A percentile compares a stretch with the other conserved stretches of the same genome.
phyloP scores from a whole-genome alignment of 805 yeast species.

The Suhomyces sp. region DNA sequence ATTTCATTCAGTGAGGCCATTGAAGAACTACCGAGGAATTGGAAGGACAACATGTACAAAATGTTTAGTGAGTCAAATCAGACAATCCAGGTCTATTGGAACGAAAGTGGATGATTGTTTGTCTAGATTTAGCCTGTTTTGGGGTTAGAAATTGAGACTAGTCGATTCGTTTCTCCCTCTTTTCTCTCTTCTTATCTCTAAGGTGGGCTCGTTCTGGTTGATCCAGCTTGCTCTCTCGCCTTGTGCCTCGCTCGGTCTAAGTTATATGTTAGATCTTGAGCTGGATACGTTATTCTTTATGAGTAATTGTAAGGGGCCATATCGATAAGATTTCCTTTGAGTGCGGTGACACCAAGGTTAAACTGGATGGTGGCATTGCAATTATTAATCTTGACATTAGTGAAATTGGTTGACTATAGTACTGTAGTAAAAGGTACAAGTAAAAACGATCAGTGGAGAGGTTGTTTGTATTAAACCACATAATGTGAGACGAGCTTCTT shows the following conservation, averaged over 20 bases:
- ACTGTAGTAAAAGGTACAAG: background rate
- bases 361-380: slow-evolving; percentile 45
- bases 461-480: too few species aligned
- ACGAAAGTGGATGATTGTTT: too few species aligned
- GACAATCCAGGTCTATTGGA: background rate
- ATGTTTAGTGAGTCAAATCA: too few species aligned
- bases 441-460: too few species aligned
- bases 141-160: too few species aligned
- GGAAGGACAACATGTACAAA: background rate
- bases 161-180: too few species aligned
- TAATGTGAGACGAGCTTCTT: too few species aligned
- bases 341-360: slow-evolving; percentile 44
- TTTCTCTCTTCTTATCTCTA: too few species aligned
- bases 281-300: slow-evolving; percentile 34
- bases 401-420: background rate
- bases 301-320: slow-evolving; percentile 39
- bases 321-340: slow-evolving; percentile 43
- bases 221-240: too few species aligned
- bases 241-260: slow-evolving; percentile 50
- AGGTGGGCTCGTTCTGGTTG: too few species aligned
- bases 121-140: too few species aligned
- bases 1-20: slow-evolving; percentile 25
- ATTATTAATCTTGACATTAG: slow-evolving; percentile 43
- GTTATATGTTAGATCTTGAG: slow-evolving; percentile 39
- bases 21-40: slow-evolving; percentile 8